A percentile compares a stretch with the other conserved stretches of the same genome.
Conservation (phyloP, 768 basidiomycete species). For the Mycena belliarum region DNA sequence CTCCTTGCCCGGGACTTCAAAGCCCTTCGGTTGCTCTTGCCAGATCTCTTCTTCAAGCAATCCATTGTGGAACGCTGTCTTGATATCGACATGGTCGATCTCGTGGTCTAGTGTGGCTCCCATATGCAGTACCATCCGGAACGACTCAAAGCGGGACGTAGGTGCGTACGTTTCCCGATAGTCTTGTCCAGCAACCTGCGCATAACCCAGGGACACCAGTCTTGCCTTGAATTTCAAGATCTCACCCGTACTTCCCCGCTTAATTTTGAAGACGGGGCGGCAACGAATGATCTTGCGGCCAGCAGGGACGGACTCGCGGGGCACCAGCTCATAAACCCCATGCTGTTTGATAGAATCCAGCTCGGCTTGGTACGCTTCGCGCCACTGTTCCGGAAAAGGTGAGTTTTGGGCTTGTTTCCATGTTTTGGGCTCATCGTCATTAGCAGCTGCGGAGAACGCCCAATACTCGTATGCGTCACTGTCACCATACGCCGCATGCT, state of each 20-base stretch:
- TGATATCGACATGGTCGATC: conserved; percentile 1
- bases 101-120: background rate
- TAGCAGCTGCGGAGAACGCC: background rate
- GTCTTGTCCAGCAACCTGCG: background rate
- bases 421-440: conserved; percentile 6
- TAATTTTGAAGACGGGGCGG: background rate
- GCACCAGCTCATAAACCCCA: conserved; percentile 1
- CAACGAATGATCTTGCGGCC: background rate
- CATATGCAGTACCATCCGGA: conserved; percentile 11
- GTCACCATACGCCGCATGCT: background rate
- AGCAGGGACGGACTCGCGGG: background rate
- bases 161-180: conserved; percentile 1
- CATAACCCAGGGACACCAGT: background rate
- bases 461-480: conserved; percentile 1
- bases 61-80: background rate
- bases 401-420: background rate
- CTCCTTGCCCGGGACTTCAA: conserved; percentile 2
- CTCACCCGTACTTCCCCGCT: background rate
- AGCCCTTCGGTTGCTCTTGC: background rate
- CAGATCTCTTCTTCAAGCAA: background rate
- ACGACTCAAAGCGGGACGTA: background rate
- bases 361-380: background rate
- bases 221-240: conserved; percentile 3
- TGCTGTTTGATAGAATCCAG: background rate
- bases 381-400: background rate